These are phyloP conservation scores for Termitomyces sp. DNA, from an alignment of 768 basidiomycete genomes.

Conservation along the genomic window DNA sequence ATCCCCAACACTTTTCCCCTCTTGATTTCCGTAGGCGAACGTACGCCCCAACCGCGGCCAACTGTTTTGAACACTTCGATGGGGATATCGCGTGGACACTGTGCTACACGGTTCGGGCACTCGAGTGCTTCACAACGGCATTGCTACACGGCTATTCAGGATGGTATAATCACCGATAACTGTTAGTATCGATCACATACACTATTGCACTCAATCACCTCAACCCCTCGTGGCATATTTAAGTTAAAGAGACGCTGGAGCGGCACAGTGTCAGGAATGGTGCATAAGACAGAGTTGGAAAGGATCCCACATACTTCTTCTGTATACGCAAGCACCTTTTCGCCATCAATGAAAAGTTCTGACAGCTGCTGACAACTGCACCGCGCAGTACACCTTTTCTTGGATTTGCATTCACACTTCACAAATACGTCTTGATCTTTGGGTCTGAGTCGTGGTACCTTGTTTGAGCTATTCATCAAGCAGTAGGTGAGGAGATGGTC, in stretches of 20 bases:
- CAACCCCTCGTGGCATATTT: slow-evolving; percentile 34
- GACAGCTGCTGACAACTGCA: slow-evolving; percentile 52
- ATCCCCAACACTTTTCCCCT: slow-evolving; percentile 62
- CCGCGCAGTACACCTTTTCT: slow-evolving; percentile 15
- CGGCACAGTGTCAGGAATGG: not conserved
- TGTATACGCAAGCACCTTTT: slow-evolving; percentile 40
- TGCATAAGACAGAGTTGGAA: not conserved
- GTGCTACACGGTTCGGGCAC: slow-evolving; percentile 63
- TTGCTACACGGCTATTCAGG: slow-evolving; percentile 22
- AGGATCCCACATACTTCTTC: slow-evolving; percentile 25
- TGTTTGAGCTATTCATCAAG: slow-evolving; percentile 12
- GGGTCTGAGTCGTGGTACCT: slow-evolving; percentile 14
- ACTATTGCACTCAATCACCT: slow-evolving; percentile 66
- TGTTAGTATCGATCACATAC: slow-evolving; percentile 27
- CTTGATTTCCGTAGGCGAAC: slow-evolving; percentile 37
- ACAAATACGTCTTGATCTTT: slow-evolving; percentile 33
- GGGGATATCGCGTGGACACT: slow-evolving; percentile 50
- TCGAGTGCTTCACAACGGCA: slow-evolving; percentile 37
- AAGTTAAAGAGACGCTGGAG: slow-evolving; percentile 50
- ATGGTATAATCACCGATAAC: not conserved
- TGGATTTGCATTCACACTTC: slow-evolving; percentile 43
- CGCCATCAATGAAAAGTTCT: slow-evolving; percentile 24
- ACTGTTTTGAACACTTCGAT: slow-evolving; percentile 67
- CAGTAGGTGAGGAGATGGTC: not conserved
- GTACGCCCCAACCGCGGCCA: slow-evolving; percentile 62